A percentile compares a stretch with the other conserved stretches of the same genome.
These are phyloP conservation scores for Auxenochlorella pyrenoidosa DNA, from an alignment of 139 green algal species.

Conservation along the genomic window DNA sequence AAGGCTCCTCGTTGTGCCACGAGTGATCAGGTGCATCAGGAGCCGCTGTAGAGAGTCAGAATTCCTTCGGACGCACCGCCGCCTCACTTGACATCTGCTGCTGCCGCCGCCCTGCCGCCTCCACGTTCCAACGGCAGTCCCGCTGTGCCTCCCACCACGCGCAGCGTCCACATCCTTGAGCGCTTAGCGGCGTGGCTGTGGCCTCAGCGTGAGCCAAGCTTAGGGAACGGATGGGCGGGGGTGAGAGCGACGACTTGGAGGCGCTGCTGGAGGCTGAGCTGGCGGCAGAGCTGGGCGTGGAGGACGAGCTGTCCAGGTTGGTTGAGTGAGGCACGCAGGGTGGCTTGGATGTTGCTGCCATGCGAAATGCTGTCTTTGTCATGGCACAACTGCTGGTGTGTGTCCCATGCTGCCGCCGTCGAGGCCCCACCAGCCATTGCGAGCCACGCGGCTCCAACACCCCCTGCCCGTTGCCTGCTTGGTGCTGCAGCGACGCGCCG, in stretches of 20 bases:
- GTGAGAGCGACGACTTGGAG: constrained; percentile 11
- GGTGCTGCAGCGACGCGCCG: constrained; percentile 2
- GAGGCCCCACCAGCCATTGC: too few relatives aligned
- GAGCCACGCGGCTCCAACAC: too few relatives aligned
- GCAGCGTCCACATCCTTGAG: too few relatives aligned
- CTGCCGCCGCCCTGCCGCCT: too few relatives aligned
- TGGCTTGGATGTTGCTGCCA: not conserved
- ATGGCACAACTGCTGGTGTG: too few relatives aligned
- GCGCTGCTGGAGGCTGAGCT: constrained; percentile 37
- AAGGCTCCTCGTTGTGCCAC: not conserved
- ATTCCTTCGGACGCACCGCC: not conserved
- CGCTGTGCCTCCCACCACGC: too few relatives aligned
- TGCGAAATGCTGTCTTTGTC: too few relatives aligned
- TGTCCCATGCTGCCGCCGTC: not conserved
- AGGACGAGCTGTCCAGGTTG: not conserved
- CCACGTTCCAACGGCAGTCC: too few relatives aligned
- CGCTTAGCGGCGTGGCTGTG: too few relatives aligned
- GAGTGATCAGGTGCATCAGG: not conserved
- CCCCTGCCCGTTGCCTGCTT: not conserved
- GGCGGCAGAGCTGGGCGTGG: not conserved
- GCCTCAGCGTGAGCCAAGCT: too few relatives aligned
- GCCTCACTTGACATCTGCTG: not conserved
- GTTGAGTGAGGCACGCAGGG: not conserved
- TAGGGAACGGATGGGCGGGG: not conserved
- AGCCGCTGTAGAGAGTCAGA: not conserved